Evolutionary conservation across 1,139 yeast species (phyloP).

Genomic region (Hemisphaericaspora xylofermentans): DNA sequence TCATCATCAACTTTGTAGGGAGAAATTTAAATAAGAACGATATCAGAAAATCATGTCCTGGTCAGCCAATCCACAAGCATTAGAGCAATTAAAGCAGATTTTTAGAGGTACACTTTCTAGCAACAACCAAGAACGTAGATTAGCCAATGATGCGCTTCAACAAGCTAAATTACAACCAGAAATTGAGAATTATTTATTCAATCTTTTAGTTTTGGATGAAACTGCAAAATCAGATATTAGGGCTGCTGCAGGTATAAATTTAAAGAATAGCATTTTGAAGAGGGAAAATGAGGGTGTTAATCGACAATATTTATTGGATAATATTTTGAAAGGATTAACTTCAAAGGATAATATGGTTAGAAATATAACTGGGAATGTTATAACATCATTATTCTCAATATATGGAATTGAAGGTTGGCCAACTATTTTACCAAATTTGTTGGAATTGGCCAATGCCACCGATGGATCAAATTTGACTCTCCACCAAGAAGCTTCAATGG

Average conservation of each 20-base stretch:
- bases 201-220: constrained; percentile 58
- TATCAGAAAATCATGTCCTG: constrained; percentile 40
- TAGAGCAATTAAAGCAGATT: constrained; percentile 62
- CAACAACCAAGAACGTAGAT: constrained; percentile 51
- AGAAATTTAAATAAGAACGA: neutral
- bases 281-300: constrained; percentile 21
- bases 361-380: constrained; percentile 87
- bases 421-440: constrained; percentile 62
- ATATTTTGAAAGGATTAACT: constrained; percentile 66
- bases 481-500: constrained; percentile 66
- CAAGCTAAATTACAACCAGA: constrained; percentile 72
- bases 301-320: constrained; percentile 57
- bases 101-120: constrained; percentile 67
- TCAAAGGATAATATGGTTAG: constrained; percentile 64
- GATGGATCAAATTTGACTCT: constrained; percentile 11
- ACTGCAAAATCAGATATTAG: constrained; percentile 56
- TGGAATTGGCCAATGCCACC: constrained; percentile 48
- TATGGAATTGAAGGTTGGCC: constrained; percentile 79
- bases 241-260: constrained; percentile 84
- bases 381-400: constrained; percentile 76
- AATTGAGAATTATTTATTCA: constrained; percentile 74
- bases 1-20: too few species aligned
- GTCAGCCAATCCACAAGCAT: constrained; percentile 62
- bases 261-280: constrained; percentile 68
- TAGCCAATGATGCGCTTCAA: constrained; percentile 64